phyloP scores from a whole-genome alignment of 202 grass and related monocot genomes.

The Panicum hallii region DNA sequence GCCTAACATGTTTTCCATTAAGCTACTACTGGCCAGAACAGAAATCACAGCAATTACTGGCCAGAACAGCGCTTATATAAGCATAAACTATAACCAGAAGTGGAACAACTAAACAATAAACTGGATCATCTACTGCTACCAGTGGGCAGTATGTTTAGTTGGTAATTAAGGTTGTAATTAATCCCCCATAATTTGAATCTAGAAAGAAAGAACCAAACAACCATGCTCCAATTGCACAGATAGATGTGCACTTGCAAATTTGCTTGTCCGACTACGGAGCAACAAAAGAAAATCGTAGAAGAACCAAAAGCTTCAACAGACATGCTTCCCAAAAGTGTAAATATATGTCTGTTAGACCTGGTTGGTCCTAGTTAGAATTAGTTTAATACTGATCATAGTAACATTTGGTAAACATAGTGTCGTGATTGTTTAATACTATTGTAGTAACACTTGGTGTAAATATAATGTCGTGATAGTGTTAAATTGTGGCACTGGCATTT shows the following conservation, averaged over 20 bases:
- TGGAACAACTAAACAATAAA: not conserved
- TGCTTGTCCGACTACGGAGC: not conserved
- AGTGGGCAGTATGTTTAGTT: not conserved
- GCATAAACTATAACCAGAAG: not conserved
- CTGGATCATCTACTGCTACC: not conserved
- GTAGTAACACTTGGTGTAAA: constrained; percentile 6
- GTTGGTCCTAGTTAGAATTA: not conserved
- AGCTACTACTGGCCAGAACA: not conserved
- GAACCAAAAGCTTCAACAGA: constrained; percentile 2
- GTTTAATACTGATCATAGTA: not conserved
- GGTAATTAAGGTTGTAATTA: not conserved
- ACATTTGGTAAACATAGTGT: constrained; percentile 25
- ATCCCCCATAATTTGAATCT: constrained; percentile 9
- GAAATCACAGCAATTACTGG: not conserved
- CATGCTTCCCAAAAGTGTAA: constrained; percentile 12
- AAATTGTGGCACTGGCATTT: constrained; percentile 18
- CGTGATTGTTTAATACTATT: not conserved
- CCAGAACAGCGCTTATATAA: not conserved
- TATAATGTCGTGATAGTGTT: constrained; percentile 5
- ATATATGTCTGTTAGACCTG: not conserved
- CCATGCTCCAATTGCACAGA: constrained; percentile 3
- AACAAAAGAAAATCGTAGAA: constrained; percentile 1
- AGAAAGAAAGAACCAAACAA: constrained; percentile 17
- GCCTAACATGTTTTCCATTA: not conserved
- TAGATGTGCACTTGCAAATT: constrained; percentile 24